Evolutionary conservation across 495 filamentous ascomycete genomes (phyloP).

Genomic region (Tirmania nivea): DNA sequence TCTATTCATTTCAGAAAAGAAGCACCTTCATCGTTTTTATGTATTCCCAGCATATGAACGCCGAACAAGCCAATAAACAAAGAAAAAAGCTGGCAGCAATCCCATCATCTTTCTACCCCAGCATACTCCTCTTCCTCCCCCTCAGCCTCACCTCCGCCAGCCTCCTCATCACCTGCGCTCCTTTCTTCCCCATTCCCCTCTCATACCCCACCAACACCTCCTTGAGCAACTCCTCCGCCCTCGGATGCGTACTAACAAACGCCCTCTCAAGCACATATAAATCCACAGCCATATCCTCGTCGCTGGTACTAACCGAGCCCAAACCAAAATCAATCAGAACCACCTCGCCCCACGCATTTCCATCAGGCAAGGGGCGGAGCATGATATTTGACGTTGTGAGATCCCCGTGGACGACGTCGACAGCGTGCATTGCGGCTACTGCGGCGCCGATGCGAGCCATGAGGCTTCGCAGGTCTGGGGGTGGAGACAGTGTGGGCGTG

Average conservation of each 20-base stretch:
- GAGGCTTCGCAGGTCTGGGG: too few species aligned
- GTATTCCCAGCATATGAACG: too few species aligned
- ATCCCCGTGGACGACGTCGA: slow-evolving; percentile 81
- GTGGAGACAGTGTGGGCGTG: slow-evolving; percentile 26
- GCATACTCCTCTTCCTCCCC: slow-evolving; percentile 89
- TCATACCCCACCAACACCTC: slow-evolving; percentile 38
- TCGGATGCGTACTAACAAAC: slow-evolving; percentile 87
- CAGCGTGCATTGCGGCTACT: slow-evolving; percentile 59
- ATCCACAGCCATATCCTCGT: slow-evolving; percentile 91
- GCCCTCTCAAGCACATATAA: slow-evolving; percentile 90
- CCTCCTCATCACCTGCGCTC: slow-evolving; percentile 28
- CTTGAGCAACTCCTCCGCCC: slow-evolving; percentile 54
- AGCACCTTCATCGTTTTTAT: too few species aligned
- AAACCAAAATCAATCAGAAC: slow-evolving; percentile 92
- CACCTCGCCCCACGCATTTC: slow-evolving; percentile 26
- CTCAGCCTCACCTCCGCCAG: slow-evolving; percentile 87
- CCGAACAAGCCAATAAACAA: too few species aligned
- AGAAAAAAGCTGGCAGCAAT: too few species aligned
- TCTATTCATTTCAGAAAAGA: too few species aligned
- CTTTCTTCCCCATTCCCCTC: slow-evolving; percentile 1
- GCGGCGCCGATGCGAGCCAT: slow-evolving; percentile 51
- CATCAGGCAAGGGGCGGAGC: slow-evolving; percentile 29
- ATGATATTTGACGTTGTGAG: slow-evolving; percentile 97
- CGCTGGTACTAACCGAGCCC: slow-evolving; percentile 52
- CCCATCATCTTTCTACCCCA: too few species aligned